Evolutionary conservation across 2,329 filamentous ascomycete genomes (phyloP), one percentile per base, ranked within the genome.

Genomic region (Cladosporium phlei): DNA sequence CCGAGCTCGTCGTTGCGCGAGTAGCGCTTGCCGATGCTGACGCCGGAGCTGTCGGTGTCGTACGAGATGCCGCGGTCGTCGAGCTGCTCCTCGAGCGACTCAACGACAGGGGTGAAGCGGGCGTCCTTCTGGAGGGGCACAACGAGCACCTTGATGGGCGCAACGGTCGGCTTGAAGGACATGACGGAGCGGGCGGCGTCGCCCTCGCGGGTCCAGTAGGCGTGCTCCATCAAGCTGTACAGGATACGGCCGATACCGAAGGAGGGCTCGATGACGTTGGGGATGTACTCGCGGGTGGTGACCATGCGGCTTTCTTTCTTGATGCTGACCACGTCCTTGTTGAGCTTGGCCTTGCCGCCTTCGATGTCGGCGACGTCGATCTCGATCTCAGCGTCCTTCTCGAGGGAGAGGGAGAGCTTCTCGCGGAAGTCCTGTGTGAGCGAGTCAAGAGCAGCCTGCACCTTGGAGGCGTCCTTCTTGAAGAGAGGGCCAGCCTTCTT

Each of bases 221-320:
- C 83, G 71, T 98, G 93, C 73, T 98, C 93, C 64, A 95, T 86
- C 60, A 98, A 73, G 51, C 86, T 83, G 74, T 95, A 97, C 49
- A 97, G 74, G 53, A 97, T 96, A 59, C 91, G 82, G 50, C 91
- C 93, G 62, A 97, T 95, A 75, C 91, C 91, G 61, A 97, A 98
- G 1, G 91, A 97, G 2, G 91, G 93, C 73, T 98, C 93, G 58
- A 97, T 68, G 43, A 67, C 64, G 64, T 96, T 96, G 50, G 91
- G 91, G 1, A 85, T 94, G 72, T 88, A 98, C 66, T 96, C 90
- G 59, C 93, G 80, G 49, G 83, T 80, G 65, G 95, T 85, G 68
- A 95, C 88, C 3, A 82, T 78, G 53, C 88, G 78, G 57, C 85
- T 95, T 58, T 83, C 81, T 72, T 86, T 89, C 72, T 90, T 86